These are phyloP conservation scores for Fusarium aywerte DNA, from an alignment of 2,329 filamentous ascomycete species.

Conservation along the genomic window DNA sequence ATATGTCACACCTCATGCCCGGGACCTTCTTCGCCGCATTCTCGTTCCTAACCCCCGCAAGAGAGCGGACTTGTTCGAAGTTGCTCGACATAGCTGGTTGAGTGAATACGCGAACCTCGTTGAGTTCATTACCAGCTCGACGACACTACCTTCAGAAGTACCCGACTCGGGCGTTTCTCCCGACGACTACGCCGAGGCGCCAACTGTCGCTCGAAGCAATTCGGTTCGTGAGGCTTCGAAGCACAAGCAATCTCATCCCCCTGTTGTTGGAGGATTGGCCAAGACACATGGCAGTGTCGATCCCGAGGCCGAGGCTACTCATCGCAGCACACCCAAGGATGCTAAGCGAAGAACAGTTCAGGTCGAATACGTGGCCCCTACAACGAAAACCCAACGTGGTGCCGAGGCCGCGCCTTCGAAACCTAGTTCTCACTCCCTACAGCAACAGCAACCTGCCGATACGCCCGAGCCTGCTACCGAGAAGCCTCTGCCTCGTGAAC, in stretches of 20 bases:
- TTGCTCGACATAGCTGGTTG: slow-evolving; percentile 97
- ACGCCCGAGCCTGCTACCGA: slow-evolving; percentile 54
- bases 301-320: slow-evolving; percentile 65
- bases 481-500: slow-evolving; percentile 70
- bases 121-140: slow-evolving; percentile 95
- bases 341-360: slow-evolving; percentile 95
- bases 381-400: slow-evolving; percentile 84
- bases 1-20: slow-evolving; percentile 96
- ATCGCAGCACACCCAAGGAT: slow-evolving; percentile 78
- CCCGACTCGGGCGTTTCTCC: slow-evolving; percentile 77
- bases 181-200: slow-evolving; percentile 66
- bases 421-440: slow-evolving; percentile 43
- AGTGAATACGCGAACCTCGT: slow-evolving; percentile 98
- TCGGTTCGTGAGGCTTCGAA: slow-evolving; percentile 91
- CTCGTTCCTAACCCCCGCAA: slow-evolving; percentile 95
- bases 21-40: slow-evolving; percentile 91
- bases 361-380: slow-evolving; percentile 95
- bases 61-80: slow-evolving; percentile 95
- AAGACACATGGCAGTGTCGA: slow-evolving; percentile 82
- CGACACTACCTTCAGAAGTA: slow-evolving; percentile 86
- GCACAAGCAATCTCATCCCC: slow-evolving; percentile 63
- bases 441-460: slow-evolving; percentile 59
- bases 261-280: slow-evolving; percentile 70
- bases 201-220: slow-evolving; percentile 80
- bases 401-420: slow-evolving; percentile 46